Evolutionary conservation across 768 basidiomycete genomes (phyloP), one percentile per base, ranked within the genome.

Genomic region (Kwoniella dejecticola): DNA sequence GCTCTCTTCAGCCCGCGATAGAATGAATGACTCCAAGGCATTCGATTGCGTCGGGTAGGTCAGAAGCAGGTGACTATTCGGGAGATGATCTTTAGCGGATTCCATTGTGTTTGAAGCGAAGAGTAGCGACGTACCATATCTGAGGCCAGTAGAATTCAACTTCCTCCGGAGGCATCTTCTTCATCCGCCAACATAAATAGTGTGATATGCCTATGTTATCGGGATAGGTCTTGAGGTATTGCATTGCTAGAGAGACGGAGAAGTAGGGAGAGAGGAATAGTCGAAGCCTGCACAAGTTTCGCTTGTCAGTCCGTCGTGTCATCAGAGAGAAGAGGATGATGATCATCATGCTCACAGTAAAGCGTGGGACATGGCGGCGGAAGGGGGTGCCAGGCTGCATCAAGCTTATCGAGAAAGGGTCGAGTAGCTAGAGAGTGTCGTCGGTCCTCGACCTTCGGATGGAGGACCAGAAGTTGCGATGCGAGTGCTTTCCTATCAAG

Each of bases 231-330:
- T 81, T 81, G 63, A 82, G 78, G 66, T 97, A 97, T 70, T 88
- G 85, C 66, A 97, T 87, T 29, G 93, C 93, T 69, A 94, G 88
- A 82, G 94, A 89, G 57, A 95, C 89, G 11, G 89, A 89, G 81
- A 96, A 97, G 83, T 90, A 97, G 33, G 90, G 89, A 19, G 90
- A 91, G 59, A 94, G 87, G 77, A 96, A 95, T 49, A 97, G 87
- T 29, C 93, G 88, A 56, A 97, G 85, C 53, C 94, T 87, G 63
- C 8, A 11, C 17, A 2, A 15, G 15, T 36, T 1, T 40, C 12
- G 17, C 4, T 44, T 29, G 26, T 48, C 15, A 48, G 46, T 45
- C n/a, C 21, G 12, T 45, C 24, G 21, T 23, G 24, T 11, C 11
- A 13, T 33, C 8, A 31, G 27, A 30, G 30, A 17, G 6, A 50